These are phyloP conservation scores for Microbotryum silenes-acaulis DNA, from an alignment of 1,284 basidiomycete species.

Conservation along the genomic window DNA sequence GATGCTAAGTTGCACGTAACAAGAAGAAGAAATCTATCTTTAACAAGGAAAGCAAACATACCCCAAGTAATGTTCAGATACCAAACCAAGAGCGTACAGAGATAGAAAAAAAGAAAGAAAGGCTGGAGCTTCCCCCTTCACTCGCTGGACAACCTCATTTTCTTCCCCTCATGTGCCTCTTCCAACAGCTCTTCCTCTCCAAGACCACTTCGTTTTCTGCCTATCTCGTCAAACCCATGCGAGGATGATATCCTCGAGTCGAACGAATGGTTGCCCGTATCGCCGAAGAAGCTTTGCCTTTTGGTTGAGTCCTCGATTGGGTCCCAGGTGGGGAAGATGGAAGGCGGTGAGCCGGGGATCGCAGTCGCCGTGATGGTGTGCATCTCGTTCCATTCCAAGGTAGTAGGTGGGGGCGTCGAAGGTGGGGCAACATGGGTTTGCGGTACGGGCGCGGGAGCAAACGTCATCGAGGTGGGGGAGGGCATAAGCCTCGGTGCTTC, in stretches of 20 bases:
- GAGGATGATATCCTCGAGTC: neutral
- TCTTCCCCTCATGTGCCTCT: neutral
- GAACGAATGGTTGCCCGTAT: neutral
- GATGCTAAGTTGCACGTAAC: neutral
- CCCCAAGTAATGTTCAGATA: neutral
- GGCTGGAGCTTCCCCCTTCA: neutral
- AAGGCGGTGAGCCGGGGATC: neutral
- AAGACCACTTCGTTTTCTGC: neutral
- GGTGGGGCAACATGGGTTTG: neutral
- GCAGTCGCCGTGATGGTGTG: neutral
- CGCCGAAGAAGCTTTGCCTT: neutral
- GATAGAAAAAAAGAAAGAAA: no score
- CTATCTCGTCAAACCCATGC: neutral
- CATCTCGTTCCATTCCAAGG: neutral
- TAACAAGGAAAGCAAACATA: no score
- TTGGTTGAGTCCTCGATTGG: neutral
- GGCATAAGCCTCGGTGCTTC: neutral
- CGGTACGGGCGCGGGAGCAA: neutral
- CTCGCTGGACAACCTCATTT: conserved; percentile 2
- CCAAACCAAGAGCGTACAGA: neutral
- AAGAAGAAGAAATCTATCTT: neutral
- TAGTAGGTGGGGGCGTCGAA: neutral
- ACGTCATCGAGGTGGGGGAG: neutral
- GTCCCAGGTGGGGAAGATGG: conserved; percentile 4
- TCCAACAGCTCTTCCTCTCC: conserved; percentile 1